Percentiles rank a stretch among this genome's conserved stretches.
phyloP scores from a whole-genome alignment of 441 rosid species.

The Erysimum pusillum region DNA sequence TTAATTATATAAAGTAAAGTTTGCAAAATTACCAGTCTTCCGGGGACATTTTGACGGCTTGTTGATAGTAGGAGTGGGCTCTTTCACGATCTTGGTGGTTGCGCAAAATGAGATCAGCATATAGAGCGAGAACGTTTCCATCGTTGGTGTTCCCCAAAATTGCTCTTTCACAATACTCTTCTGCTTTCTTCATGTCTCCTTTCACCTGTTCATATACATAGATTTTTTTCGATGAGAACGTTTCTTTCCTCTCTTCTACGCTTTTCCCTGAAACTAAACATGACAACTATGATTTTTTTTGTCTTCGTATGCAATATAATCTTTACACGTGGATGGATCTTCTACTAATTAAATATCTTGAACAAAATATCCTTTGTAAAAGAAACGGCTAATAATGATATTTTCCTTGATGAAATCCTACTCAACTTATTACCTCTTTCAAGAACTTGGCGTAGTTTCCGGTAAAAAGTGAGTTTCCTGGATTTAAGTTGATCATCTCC shows the following conservation, averaged over 20 bases:
- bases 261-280: slow-evolving; percentile 9
- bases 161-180: slow-evolving; percentile 67
- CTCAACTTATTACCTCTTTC: slow-evolving; percentile 61
- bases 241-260: not conserved
- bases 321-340: slow-evolving; percentile 27
- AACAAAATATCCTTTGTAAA: not conserved
- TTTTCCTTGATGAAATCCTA: not conserved
- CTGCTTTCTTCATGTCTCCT: slow-evolving; percentile 67
- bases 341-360: slow-evolving; percentile 16
- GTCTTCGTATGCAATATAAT: not conserved
- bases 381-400: not conserved
- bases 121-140: slow-evolving; percentile 59
- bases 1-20: not conserved
- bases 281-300: not conserved
- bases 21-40: slow-evolving; percentile 60
- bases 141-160: slow-evolving; percentile 66
- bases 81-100: slow-evolving; percentile 53
- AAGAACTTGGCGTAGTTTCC: slow-evolving; percentile 73
- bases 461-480: slow-evolving; percentile 62
- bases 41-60: slow-evolving; percentile 62
- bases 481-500: slow-evolving; percentile 60
- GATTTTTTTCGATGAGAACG: not conserved
- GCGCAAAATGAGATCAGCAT: slow-evolving; percentile 66
- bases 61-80: slow-evolving; percentile 64
- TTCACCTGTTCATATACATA: slow-evolving; percentile 48